These are phyloP conservation scores for Saccharomycopsis fermentans DNA, from an alignment of 805 yeast genomes.

Conservation along the genomic window DNA sequence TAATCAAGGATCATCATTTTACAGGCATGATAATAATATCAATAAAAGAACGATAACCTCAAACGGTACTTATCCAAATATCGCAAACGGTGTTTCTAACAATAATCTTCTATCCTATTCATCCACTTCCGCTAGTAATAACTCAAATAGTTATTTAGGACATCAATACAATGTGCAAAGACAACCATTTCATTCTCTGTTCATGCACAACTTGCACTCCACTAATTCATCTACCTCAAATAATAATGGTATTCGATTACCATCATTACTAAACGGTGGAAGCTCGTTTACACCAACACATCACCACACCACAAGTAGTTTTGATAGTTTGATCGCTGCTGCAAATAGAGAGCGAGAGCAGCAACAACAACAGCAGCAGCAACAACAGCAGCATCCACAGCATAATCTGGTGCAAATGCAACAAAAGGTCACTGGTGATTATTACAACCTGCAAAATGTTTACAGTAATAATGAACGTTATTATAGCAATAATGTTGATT, in stretches of 20 bases:
- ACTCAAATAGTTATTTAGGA: background rate
- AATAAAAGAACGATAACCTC: background rate
- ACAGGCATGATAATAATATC: background rate
- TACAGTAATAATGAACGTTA: background rate
- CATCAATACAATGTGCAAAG: background rate
- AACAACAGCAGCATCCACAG: conserved; percentile 4
- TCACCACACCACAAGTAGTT: background rate
- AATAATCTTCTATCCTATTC: background rate
- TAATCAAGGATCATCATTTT: background rate
- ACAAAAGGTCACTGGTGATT: background rate
- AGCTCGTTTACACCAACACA: background rate
- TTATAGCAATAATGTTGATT: background rate
- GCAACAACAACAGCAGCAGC: conserved; percentile 10
- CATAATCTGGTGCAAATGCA: conserved; percentile 2
- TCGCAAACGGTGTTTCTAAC: background rate
- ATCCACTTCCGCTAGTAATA: background rate
- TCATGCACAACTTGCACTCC: background rate
- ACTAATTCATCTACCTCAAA: background rate
- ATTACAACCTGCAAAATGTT: background rate
- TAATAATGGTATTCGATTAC: background rate
- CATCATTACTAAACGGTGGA: background rate
- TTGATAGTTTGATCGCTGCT: background rate
- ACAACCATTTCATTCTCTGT: background rate
- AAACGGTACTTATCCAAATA: background rate
- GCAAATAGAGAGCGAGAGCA: background rate